These are phyloP conservation scores for Cydonia oblonga DNA, from an alignment of 331 rosid species.

Conservation along the genomic window DNA sequence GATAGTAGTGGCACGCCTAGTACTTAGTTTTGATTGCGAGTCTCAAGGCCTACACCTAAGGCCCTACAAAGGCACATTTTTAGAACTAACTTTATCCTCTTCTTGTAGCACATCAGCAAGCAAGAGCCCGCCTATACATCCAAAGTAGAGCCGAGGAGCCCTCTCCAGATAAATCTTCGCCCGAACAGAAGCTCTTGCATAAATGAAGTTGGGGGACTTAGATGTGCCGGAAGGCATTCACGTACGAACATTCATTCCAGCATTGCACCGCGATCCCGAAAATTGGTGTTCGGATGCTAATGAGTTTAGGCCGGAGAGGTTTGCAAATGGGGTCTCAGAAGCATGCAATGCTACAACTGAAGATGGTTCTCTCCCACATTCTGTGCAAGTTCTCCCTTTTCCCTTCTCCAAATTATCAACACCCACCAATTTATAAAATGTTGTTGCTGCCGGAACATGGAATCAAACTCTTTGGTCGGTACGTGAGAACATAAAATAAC, in stretches of 20 bases:
- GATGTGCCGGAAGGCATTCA: slow-evolving; percentile 25
- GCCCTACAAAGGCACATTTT: too few species aligned
- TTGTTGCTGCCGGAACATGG: slow-evolving; percentile 15
- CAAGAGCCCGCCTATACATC: too few species aligned
- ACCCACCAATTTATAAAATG: slow-evolving; percentile 13
- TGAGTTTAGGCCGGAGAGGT: slow-evolving; percentile 22
- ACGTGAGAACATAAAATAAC: not conserved
- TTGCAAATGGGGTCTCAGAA: slow-evolving; percentile 11
- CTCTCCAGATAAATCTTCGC: too few species aligned
- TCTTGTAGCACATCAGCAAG: too few species aligned
- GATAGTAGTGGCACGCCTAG: too few species aligned
- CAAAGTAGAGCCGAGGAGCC: too few species aligned
- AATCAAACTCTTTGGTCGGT: not conserved
- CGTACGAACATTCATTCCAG: slow-evolving; percentile 18
- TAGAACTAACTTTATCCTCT: too few species aligned
- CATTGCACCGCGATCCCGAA: slow-evolving; percentile 18
- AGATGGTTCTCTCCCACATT: slow-evolving; percentile 17
- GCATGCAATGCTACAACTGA: slow-evolving; percentile 20
- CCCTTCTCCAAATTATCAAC: slow-evolving; percentile 12
- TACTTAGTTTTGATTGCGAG: too few species aligned
- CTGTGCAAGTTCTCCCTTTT: slow-evolving; percentile 17
- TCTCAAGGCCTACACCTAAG: too few species aligned
- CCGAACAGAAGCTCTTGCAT: slow-evolving; percentile 1
- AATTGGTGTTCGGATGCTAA: slow-evolving; percentile 25
- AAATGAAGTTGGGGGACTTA: not conserved